phyloP scores from a whole-genome alignment of 2,329 filamentous ascomycete genomes.

The Trichophyton schoenleinii region DNA sequence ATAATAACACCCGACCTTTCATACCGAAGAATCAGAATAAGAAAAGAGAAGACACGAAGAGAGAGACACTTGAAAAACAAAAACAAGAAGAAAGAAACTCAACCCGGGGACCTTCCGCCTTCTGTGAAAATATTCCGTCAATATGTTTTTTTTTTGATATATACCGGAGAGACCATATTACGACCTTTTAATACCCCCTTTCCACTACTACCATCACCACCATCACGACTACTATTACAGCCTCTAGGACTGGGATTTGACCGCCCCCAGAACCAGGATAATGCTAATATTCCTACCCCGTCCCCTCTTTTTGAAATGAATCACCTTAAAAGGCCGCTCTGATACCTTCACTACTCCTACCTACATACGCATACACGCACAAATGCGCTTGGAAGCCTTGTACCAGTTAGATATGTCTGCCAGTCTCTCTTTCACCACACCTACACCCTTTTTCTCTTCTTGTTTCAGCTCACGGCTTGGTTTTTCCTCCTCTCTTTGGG shows the following conservation, averaged over 20 bases:
- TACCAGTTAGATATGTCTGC: not conserved
- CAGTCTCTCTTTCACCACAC: not conserved
- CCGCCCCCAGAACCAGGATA: not conserved
- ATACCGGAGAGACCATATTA: not conserved
- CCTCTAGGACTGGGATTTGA: not conserved
- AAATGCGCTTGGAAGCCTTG: not conserved
- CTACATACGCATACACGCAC: not conserved
- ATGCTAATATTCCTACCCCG: not conserved
- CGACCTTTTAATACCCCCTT: not conserved
- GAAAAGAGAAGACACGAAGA: not conserved
- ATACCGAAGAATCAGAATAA: not conserved
- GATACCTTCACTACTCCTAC: not conserved
- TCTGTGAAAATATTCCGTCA: not conserved
- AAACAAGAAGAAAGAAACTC: not conserved
- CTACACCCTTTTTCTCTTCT: not conserved
- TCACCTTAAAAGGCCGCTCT: not conserved
- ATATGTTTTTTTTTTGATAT: constrained; percentile 1
- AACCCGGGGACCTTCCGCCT: not conserved
- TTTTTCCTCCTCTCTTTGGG: not conserved
- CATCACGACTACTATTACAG: not conserved
- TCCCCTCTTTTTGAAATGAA: not conserved
- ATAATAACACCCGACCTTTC: not conserved
- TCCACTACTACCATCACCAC: not conserved
- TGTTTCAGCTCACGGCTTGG: not conserved
- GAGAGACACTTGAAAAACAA: not conserved